phyloP scores from a whole-genome alignment of 1,284 basidiomycete genomes.

The Porodaedalea pini region DNA sequence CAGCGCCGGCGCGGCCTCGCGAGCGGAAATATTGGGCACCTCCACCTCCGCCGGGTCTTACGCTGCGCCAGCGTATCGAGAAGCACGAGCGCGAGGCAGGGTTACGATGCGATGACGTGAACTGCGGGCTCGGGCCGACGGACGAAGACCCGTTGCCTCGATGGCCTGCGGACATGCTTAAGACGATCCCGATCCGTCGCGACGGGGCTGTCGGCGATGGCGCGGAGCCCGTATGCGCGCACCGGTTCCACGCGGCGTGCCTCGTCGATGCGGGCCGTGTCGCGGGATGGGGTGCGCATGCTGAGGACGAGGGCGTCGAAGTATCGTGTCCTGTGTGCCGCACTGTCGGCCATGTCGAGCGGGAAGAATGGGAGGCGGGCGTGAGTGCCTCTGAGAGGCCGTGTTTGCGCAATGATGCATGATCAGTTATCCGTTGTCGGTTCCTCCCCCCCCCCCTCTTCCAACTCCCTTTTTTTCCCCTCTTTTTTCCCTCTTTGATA shows the following conservation, averaged over 20 bases:
- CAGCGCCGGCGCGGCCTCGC: conserved; percentile 1
- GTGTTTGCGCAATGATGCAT: neutral
- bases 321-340: conserved; percentile 69
- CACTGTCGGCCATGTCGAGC: conserved; percentile 51
- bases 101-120: conserved; percentile 62
- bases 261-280: conserved; percentile 72
- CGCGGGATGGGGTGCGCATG: conserved; percentile 41
- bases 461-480: neutral
- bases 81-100: conserved; percentile 64
- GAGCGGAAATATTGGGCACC: conserved; percentile 41
- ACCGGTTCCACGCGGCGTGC: conserved; percentile 67
- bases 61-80: conserved; percentile 67
- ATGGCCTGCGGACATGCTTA: conserved; percentile 31
- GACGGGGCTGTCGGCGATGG: conserved; percentile 16
- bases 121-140: conserved; percentile 68
- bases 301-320: conserved; percentile 41
- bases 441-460: neutral
- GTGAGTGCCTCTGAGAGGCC: conserved; percentile 24
- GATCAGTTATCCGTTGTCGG: neutral
- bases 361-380: conserved; percentile 59
- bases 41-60: conserved; percentile 53
- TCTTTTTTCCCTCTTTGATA: neutral
- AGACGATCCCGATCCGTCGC: conserved; percentile 44
- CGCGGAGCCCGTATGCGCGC: conserved; percentile 44
- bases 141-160: conserved; percentile 63